These are phyloP conservation scores for Platanthera zijinensis DNA, from an alignment of 106 monocot genomes.

Conservation along the genomic window DNA sequence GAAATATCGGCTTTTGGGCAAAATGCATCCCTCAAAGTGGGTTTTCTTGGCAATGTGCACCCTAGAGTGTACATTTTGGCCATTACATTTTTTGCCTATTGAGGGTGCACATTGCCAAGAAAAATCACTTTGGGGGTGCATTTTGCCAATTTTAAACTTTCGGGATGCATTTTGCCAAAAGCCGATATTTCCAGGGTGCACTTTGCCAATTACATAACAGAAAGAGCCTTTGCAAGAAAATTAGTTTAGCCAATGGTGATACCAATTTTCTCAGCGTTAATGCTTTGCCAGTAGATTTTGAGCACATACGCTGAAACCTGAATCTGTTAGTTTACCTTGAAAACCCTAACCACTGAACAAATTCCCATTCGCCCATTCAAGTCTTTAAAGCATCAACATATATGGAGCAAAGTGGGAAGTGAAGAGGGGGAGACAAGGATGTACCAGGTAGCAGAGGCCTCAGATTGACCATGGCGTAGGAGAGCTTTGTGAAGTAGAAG, in stretches of 20 bases:
- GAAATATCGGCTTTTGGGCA: too few relatives aligned
- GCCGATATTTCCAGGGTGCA: too few relatives aligned
- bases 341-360: background rate
- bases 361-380: background rate
- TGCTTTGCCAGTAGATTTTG: background rate
- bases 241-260: background rate
- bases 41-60: too few relatives aligned
- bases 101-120: too few relatives aligned
- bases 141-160: too few relatives aligned
- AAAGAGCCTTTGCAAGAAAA: background rate
- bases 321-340: background rate
- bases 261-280: background rate
- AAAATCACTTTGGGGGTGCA: too few relatives aligned
- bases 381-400: background rate
- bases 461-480: constrained; percentile 66
- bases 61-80: too few relatives aligned
- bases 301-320: background rate
- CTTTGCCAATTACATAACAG: too few relatives aligned
- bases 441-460: constrained; percentile 60
- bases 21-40: too few relatives aligned
- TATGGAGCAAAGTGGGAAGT: background rate
- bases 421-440: background rate
- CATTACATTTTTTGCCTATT: too few relatives aligned
- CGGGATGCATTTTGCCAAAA: too few relatives aligned
- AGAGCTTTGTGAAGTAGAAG: constrained; percentile 48